A percentile compares a stretch with the other conserved stretches of the same genome.
phyloP scores from a whole-genome alignment of 2,329 filamentous ascomycete genomes.

The Diaporthe sp. region DNA sequence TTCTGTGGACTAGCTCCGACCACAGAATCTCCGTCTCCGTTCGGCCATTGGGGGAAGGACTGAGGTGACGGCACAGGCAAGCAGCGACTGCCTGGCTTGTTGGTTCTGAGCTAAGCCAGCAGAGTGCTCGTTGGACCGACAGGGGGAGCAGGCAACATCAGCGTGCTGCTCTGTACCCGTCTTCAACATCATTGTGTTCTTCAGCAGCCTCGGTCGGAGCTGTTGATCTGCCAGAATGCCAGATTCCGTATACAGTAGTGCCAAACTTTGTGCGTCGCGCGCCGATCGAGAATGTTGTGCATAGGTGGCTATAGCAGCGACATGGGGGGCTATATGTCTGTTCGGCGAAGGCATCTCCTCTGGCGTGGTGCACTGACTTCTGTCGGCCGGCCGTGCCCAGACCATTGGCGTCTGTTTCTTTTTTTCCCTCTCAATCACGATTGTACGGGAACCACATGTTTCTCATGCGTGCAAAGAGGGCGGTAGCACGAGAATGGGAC shows the following conservation, averaged over 20 bases:
- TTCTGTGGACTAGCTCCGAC: not conserved
- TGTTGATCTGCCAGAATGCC: slow-evolving; percentile 7
- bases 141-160: not conserved
- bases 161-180: not conserved
- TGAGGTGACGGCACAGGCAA: not conserved
- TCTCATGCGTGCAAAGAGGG: not conserved
- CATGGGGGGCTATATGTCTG: slow-evolving; percentile 12
- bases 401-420: not conserved
- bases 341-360: not conserved
- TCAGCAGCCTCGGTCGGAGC: not conserved
- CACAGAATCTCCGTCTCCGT: slow-evolving; percentile 12
- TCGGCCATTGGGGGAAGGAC: not conserved
- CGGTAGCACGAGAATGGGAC: not conserved
- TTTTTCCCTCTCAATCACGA: not conserved
- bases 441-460: not conserved
- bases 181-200: not conserved
- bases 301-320: slow-evolving; percentile 26
- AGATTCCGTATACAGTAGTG: slow-evolving; percentile 4
- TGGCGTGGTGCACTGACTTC: slow-evolving; percentile 11
- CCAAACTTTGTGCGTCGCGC: slow-evolving; percentile 2
- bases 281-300: slow-evolving; percentile 24
- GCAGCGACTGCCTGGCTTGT: not conserved
- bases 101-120: not conserved
- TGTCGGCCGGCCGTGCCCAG: slow-evolving; percentile 2
- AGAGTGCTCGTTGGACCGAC: not conserved